Conservation (phyloP, 2,329 filamentous ascomycete genomes). For the Paraphaeosphaeria sporulosa region DNA sequence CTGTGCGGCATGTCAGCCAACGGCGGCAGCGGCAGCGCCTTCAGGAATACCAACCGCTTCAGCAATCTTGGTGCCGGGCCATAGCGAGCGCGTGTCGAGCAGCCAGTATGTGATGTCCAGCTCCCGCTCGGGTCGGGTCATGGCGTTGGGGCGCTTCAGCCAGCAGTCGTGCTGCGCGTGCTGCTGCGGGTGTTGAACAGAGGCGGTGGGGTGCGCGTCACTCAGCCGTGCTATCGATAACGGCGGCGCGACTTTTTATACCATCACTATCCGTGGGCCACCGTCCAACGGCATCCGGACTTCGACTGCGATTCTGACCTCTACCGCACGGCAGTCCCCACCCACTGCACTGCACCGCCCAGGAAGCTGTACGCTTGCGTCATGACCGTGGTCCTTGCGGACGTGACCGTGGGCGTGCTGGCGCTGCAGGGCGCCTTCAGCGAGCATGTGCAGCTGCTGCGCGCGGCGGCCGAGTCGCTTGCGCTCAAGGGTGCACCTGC, state of each 20-base stretch:
- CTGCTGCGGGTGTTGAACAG: conserved; percentile 7
- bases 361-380: conserved; percentile 8
- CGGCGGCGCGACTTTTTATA: conserved; percentile 13
- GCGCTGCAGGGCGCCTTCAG: conserved; percentile 92
- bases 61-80: conserved; percentile 56
- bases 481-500: conserved; percentile 48
- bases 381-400: conserved; percentile 35
- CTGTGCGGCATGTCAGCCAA: conserved; percentile 32
- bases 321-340: conserved; percentile 4
- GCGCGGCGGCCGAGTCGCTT: conserved; percentile 68
- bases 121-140: conserved; percentile 23
- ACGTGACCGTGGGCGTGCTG: conserved; percentile 66
- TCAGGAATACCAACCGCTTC: conserved; percentile 41
- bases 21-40: background rate
- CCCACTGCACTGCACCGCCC: background rate
- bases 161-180: conserved; percentile 7
- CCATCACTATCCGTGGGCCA: background rate
- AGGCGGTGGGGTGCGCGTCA: conserved; percentile 12
- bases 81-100: conserved; percentile 57
- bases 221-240: conserved; percentile 24
- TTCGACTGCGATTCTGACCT: conserved; percentile 16
- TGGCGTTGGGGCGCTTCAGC: conserved; percentile 17
- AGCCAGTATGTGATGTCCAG: conserved; percentile 56
- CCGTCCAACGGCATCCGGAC: conserved; percentile 12
- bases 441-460: conserved; percentile 83